phyloP scores from a whole-genome alignment of 2,329 filamentous ascomycete genomes.

The Blastomyces percursus region DNA sequence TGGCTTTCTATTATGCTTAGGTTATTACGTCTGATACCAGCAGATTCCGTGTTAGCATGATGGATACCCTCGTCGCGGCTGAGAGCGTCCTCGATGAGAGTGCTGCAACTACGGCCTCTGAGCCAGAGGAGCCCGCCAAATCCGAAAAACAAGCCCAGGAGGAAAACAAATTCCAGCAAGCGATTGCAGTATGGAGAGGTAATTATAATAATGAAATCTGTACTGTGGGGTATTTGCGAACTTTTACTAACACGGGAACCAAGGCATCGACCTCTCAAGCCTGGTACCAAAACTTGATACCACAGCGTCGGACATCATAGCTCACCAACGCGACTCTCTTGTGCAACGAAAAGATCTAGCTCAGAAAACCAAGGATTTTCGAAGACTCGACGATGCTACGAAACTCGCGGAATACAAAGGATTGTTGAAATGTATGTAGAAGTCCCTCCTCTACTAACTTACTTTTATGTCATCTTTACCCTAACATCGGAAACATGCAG shows the following conservation, averaged over 20 bases:
- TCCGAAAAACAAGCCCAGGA: conserved; percentile 38
- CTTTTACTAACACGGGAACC: conserved; percentile 7
- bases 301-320: conserved; percentile 87
- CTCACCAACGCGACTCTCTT: conserved; percentile 88
- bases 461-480: not conserved
- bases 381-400: conserved; percentile 77
- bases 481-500: conserved; percentile 36
- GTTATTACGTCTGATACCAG: conserved; percentile 2
- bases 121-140: conserved; percentile 18
- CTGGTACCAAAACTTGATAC: conserved; percentile 79
- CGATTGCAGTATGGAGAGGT: conserved; percentile 95
- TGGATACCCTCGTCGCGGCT: conserved; percentile 36
- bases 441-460: not conserved
- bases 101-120: conserved; percentile 16
- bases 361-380: conserved; percentile 98
- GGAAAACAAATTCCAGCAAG: conserved; percentile 91
- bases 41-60: conserved; percentile 15
- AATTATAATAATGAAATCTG: conserved; percentile 18
- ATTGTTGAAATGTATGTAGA: conserved; percentile 61
- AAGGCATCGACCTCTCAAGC: conserved; percentile 76
- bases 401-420: conserved; percentile 85
- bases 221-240: not conserved
- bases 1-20: conserved; percentile 9
- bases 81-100: conserved; percentile 29
- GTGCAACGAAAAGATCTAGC: conserved; percentile 93